Conservation (phyloP, 2,329 filamentous ascomycete genomes). For the Fusarium staphyleae region DNA sequence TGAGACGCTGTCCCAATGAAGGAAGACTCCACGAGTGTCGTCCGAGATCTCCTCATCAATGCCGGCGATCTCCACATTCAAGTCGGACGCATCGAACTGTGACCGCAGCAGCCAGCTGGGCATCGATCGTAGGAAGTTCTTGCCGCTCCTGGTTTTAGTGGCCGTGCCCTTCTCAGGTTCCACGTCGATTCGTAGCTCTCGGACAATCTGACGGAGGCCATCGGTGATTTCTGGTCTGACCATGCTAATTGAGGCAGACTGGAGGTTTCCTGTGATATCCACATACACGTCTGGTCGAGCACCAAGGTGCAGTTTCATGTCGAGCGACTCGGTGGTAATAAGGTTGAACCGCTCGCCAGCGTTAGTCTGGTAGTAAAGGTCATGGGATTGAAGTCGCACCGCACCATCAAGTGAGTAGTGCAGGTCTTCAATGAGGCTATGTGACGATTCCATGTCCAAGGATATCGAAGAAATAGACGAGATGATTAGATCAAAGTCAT, state of each 20-base stretch:
- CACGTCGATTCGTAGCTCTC: slow-evolving; percentile 77
- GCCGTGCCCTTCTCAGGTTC: slow-evolving; percentile 63
- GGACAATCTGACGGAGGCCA: slow-evolving; percentile 88
- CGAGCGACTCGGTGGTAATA: slow-evolving; percentile 85
- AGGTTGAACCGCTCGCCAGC: slow-evolving; percentile 84
- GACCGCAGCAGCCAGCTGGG: slow-evolving; percentile 87
- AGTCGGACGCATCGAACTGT: slow-evolving; percentile 85
- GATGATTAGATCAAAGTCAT: slow-evolving; percentile 94
- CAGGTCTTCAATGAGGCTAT: slow-evolving; percentile 81
- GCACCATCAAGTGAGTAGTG: slow-evolving; percentile 88
- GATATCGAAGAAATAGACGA: slow-evolving; percentile 94
- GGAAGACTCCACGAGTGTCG: slow-evolving; percentile 79
- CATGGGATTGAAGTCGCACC: slow-evolving; percentile 82
- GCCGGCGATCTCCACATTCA: slow-evolving; percentile 89
- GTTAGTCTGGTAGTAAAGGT: slow-evolving; percentile 93
- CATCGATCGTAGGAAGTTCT: slow-evolving; percentile 77
- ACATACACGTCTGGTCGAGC: slow-evolving; percentile 88
- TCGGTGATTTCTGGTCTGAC: slow-evolving; percentile 91
- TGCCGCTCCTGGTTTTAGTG: slow-evolving; percentile 58
- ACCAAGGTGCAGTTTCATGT: slow-evolving; percentile 83
- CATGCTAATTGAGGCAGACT: slow-evolving; percentile 89
- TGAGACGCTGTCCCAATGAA: slow-evolving; percentile 88
- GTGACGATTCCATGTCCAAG: slow-evolving; percentile 93
- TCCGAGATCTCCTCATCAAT: slow-evolving; percentile 84
- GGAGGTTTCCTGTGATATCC: slow-evolving; percentile 77